These are phyloP conservation scores for Trametes sp. DNA, from an alignment of 1,284 basidiomycete species.

Conservation along the genomic window DNA sequence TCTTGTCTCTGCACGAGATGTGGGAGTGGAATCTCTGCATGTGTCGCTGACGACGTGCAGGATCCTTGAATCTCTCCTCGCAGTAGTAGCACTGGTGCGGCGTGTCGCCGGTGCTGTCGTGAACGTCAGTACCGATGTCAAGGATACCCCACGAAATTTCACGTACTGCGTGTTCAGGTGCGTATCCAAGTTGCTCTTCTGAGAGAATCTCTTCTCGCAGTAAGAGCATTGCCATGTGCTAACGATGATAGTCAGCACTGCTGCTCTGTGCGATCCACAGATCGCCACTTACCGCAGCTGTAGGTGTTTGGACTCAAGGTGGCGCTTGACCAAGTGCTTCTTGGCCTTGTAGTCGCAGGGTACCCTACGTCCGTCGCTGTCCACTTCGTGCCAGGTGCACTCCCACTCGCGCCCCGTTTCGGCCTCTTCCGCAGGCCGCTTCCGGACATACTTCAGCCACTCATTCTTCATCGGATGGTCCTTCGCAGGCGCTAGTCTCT, in stretches of 20 bases:
- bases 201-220: conserved; percentile 63
- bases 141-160: conserved; percentile 13
- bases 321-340: conserved; percentile 73
- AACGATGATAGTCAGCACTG: conserved; percentile 26
- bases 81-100: conserved; percentile 67
- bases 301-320: conserved; percentile 69
- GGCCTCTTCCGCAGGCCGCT: neutral
- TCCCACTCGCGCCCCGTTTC: conserved; percentile 28
- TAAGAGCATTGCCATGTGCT: conserved; percentile 63
- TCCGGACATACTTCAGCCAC: neutral
- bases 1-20: conserved; percentile 48
- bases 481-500: too few relatives aligned
- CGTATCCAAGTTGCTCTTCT: conserved; percentile 67
- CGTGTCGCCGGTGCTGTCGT: conserved; percentile 57
- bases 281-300: conserved; percentile 58
- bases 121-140: conserved; percentile 8
- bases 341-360: conserved; percentile 62
- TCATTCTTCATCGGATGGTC: neutral
- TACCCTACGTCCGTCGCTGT: conserved; percentile 11
- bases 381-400: conserved; percentile 38
- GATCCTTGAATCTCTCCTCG: conserved; percentile 63
- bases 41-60: conserved; percentile 67
- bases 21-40: conserved; percentile 62
- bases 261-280: neutral
- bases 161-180: conserved; percentile 70